Conservation (phyloP, 2,329 filamentous ascomycete species). For the Sporothrix inflata region DNA sequence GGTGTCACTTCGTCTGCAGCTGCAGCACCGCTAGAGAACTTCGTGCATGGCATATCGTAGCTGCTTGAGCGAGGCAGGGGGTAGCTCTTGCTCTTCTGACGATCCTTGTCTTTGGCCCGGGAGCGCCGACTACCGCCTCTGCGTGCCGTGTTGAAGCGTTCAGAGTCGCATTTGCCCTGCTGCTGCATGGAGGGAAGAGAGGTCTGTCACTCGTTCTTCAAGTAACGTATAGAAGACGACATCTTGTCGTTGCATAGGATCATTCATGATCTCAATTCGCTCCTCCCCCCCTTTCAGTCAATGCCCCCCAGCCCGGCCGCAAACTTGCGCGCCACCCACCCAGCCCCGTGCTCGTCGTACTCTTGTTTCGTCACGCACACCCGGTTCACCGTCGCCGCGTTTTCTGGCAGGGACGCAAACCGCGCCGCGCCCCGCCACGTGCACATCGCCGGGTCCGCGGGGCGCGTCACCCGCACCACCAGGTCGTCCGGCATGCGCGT, state of each 20-base stretch:
- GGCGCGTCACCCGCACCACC: slow-evolving; percentile 71
- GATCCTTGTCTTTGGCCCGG: background rate
- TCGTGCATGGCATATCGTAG: background rate
- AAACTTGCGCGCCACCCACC: slow-evolving; percentile 76
- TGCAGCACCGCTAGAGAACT: background rate
- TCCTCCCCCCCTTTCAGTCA: slow-evolving; percentile 26
- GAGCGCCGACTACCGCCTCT: background rate
- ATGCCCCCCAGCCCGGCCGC: slow-evolving; percentile 43
- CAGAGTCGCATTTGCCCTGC: too few relatives aligned
- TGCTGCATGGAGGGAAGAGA: too few relatives aligned
- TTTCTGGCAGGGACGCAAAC: slow-evolving; percentile 69
- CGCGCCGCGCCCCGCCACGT: slow-evolving; percentile 86
- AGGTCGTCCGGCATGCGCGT: slow-evolving; percentile 75
- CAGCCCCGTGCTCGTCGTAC: slow-evolving; percentile 82
- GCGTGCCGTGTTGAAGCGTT: too few relatives aligned
- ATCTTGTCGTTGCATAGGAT: background rate
- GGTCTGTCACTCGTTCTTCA: too few relatives aligned
- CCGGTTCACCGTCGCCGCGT: slow-evolving; percentile 67
- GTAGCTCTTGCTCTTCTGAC: background rate
- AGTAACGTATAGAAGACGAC: too few relatives aligned
- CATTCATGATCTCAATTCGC: background rate
- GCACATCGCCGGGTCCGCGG: slow-evolving; percentile 73
- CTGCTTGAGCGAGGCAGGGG: background rate
- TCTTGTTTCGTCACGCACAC: slow-evolving; percentile 83
- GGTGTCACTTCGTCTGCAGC: background rate